phyloP scores from a whole-genome alignment of 805 yeast species.

The Metschnikowia vanudenii region DNA sequence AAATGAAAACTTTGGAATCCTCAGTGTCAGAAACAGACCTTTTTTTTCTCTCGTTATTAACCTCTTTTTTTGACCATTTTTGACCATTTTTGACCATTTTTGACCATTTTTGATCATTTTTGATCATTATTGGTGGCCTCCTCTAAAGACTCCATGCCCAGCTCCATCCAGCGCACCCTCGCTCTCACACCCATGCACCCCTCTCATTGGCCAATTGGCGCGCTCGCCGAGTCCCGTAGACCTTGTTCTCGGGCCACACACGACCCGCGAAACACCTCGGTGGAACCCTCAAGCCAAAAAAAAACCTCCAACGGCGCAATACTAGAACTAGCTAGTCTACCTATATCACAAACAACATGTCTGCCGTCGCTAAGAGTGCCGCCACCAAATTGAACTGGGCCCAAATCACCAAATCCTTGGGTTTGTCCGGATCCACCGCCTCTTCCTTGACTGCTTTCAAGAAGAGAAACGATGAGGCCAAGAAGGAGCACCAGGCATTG shows the following conservation, averaged over 20 bases:
- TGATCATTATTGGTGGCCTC: too few relatives aligned
- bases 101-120: too few relatives aligned
- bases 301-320: too few relatives aligned
- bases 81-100: too few relatives aligned
- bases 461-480: conserved; percentile 98
- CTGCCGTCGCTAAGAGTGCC: conserved; percentile 53
- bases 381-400: conserved; percentile 94
- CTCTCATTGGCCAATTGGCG: conserved; percentile 19
- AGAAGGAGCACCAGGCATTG: conserved; percentile 71
- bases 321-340: background rate
- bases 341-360: conserved; percentile 14
- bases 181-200: background rate
- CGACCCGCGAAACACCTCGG: conserved; percentile 12
- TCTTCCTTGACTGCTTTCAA: conserved; percentile 85
- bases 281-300: background rate
- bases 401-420: conserved; percentile 80
- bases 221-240: too few relatives aligned
- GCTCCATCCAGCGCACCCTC: background rate
- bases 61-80: too few relatives aligned
- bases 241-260: conserved; percentile 9
- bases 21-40: too few relatives aligned
- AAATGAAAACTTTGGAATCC: too few relatives aligned
- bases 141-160: too few relatives aligned
- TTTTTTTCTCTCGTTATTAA: too few relatives aligned
- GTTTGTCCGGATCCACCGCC: conserved; percentile 91